Percentiles rank a stretch among this genome's conserved stretches.
Conservation (phyloP, 202 grass and related monocot genomes). For the Carex arenaria region DNA sequence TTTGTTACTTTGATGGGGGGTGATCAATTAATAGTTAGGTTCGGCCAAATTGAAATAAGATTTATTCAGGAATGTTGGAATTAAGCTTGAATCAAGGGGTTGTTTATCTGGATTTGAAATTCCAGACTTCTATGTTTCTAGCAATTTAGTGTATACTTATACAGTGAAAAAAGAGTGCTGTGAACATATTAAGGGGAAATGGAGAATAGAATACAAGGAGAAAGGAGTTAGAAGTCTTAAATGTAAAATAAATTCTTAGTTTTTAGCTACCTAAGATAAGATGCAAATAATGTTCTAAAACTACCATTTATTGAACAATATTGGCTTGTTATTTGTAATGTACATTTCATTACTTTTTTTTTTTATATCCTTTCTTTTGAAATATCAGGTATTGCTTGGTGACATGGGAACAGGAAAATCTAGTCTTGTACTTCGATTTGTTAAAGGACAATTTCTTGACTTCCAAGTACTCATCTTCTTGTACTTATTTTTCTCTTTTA, state of each 20-base stretch:
- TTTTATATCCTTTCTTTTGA: background rate
- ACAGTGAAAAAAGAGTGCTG: background rate
- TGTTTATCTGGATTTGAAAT: background rate
- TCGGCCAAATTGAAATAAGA: background rate
- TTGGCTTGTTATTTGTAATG: background rate
- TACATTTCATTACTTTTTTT: background rate
- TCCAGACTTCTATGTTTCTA: background rate
- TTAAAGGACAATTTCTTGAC: constrained; percentile 83
- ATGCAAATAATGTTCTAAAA: background rate
- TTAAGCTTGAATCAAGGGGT: background rate
- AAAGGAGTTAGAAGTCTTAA: background rate
- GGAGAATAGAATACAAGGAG: background rate
- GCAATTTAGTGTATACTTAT: background rate
- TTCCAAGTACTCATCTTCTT: constrained; percentile 49
- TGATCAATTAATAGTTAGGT: background rate
- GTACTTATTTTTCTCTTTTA: background rate
- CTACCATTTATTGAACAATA: background rate
- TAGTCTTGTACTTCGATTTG: constrained; percentile 83
- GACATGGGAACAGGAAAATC: constrained; percentile 87
- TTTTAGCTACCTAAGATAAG: background rate
- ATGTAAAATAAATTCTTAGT: background rate
- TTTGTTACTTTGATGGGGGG: background rate
- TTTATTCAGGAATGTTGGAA: background rate
- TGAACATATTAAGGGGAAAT: background rate
- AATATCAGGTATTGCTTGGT: constrained; percentile 64